A percentile compares a stretch with the other conserved stretches of the same genome.
phyloP scores from a whole-genome alignment of 768 basidiomycete genomes.

The Punctularia strigosozonata region DNA sequence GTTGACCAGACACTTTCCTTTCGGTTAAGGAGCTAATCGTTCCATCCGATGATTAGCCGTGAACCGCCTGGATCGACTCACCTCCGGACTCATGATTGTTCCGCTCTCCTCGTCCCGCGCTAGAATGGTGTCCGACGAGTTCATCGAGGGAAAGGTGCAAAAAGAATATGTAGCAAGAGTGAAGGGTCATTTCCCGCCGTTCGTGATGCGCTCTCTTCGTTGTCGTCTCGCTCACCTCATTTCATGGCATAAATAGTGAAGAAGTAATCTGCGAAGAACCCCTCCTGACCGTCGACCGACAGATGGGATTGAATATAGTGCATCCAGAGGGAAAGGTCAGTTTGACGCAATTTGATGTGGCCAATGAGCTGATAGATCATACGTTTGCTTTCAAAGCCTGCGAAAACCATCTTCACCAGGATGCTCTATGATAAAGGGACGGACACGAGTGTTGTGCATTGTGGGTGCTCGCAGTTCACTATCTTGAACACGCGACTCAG shows the following conservation, averaged over 20 bases:
- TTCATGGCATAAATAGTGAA: slow-evolving; percentile 30
- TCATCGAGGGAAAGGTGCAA: slow-evolving; percentile 65
- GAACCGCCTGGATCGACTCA: slow-evolving; percentile 88
- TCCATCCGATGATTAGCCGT: slow-evolving; percentile 63
- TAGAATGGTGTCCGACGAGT: slow-evolving; percentile 64
- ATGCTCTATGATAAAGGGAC: slow-evolving; percentile 72
- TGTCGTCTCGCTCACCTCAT: neutral
- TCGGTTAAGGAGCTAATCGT: neutral
- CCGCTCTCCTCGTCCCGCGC: slow-evolving; percentile 65
- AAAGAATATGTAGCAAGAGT: slow-evolving; percentile 93
- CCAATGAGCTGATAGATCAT: neutral
- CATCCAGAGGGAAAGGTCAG: slow-evolving; percentile 87
- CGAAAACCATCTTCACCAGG: slow-evolving; percentile 81
- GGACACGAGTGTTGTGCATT: slow-evolving; percentile 79
- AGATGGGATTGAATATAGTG: slow-evolving; percentile 94
- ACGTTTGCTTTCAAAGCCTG: slow-evolving; percentile 34
- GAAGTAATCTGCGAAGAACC: slow-evolving; percentile 81
- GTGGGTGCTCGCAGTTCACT: slow-evolving; percentile 27
- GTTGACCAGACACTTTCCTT: slow-evolving; percentile 18
- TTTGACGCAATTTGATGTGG: neutral
- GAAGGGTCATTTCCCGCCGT: slow-evolving; percentile 79
- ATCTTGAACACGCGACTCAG: slow-evolving; percentile 4
- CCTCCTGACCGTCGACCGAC: slow-evolving; percentile 83
- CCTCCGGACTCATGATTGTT: slow-evolving; percentile 91
- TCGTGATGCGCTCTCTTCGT: slow-evolving; percentile 18